Base-by-base conservation (phyloP, 75 land plant genomes). In the Cryptomeria japonica region DNA sequence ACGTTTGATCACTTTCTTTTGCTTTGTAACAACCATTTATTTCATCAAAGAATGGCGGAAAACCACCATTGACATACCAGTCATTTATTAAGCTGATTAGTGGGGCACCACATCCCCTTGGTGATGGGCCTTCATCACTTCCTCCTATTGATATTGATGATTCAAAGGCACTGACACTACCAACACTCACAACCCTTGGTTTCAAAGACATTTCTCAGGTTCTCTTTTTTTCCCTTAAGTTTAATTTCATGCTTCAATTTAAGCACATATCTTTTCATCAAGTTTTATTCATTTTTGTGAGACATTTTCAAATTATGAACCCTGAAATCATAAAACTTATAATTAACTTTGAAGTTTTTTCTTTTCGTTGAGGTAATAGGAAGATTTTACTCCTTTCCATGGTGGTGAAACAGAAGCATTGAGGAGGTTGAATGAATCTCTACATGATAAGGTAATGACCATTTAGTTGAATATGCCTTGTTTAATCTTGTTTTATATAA, bases 321-420 rank as follows among this genome's bases (percentile, higher is more conserved):
- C 39, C 25, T 82, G 51, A 15, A 13, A 0, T 44, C 47, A n/a
- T 11, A 28, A 11, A 82, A 82, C 46, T 12, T n/a, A 82, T 13
- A 82, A 28, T 46, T 22, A 44, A 46, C 47, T n/a, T n/a, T 82
- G 82, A 19, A 38, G 9, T 80, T 83, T 7, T 42, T 79, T 39
- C 61, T 39, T 87, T 44, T 37, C 15, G 19, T 28, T 38, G 79
- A 80, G 34, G 77, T 86, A 84, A 87, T 88, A 95, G 94, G 94
- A 93, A 87, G 96, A 94, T 19, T 90, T 85, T 78, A 89, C 93
- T 84, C 99, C 99, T 73, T 95, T 96, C 84, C 87, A 84, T 72
- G 99, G 99, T 41, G 98, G 99, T 61, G 99, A 97, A 90, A 90
- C 93, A 78, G 96, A 95, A 90, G 98, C 94, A 1, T 84, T 97